Evolutionary conservation across 805 yeast species (phyloP), one percentile per base, ranked within the genome.

Genomic region (Ogataea angusta): DNA sequence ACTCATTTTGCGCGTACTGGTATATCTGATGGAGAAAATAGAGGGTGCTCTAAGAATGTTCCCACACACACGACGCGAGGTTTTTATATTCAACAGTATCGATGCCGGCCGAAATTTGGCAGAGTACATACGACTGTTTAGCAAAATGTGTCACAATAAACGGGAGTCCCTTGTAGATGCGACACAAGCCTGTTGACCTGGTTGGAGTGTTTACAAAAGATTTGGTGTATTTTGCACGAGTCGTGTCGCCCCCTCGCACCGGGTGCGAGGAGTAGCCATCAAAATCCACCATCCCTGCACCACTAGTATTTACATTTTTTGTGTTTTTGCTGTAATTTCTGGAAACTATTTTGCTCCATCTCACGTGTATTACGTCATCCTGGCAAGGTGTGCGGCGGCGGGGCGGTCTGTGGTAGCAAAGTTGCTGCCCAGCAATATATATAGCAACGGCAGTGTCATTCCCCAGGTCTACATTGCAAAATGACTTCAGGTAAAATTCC

Each of bases 401-500:
- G 19, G 41, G 41, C 42, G 17, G 23, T 3, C 7, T n/a, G 14
- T 32, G 34, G 42, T 32, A 38, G 42, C 42, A 38, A 38, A 10
- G 29, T 38, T 38, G 42, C 42, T 38, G n/a, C 21, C 8, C 5
- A 16, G 19, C 10, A 10, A 16, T 38, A 38, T 32, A 32, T 32
- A 38, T 24, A 21, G 15, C 26, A 9, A 25, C 22, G 14, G 18
- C 17, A 16, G 12, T 23, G 16, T 10, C 26, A 26, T 6, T 19
- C 6, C 13, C 7, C 21, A 6, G 6, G 12, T 3, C 6, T 14
- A 28, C 21, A 6, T 10, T 10, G 16, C 19, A 35, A 22, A 17
- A 46, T 42, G 44, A 45, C 44, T 17, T 35, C 43, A 6, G 32
- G 46, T 25, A 50, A 35, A 28, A 47, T 53, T 43, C 36, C 57